Percentiles rank a stretch among this genome's conserved stretches.
These are phyloP conservation scores for Candida caryicola DNA, from an alignment of 805 yeast genomes.

Conservation along the genomic window DNA sequence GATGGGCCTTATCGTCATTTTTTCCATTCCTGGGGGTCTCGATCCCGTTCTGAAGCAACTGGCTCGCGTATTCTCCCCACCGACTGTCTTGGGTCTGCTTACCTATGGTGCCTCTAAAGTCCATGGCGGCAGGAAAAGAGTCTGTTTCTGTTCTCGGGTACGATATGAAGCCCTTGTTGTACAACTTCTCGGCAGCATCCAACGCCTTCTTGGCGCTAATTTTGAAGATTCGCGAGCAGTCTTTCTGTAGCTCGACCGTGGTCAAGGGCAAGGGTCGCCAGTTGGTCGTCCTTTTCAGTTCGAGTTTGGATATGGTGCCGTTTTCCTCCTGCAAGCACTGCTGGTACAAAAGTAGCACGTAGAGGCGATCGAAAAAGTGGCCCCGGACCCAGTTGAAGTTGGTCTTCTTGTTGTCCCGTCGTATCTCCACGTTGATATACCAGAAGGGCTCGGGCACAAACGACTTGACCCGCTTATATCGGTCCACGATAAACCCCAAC, in stretches of 20 bases:
- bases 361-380: slow-evolving; percentile 68
- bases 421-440: slow-evolving; percentile 57
- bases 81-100: slow-evolving; percentile 52
- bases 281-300: slow-evolving; percentile 64
- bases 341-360: slow-evolving; percentile 64
- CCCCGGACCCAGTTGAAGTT: slow-evolving; percentile 70
- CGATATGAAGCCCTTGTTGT: slow-evolving; percentile 81
- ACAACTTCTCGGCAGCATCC: slow-evolving; percentile 75
- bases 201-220: slow-evolving; percentile 79
- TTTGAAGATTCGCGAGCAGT: slow-evolving; percentile 71
- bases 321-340: slow-evolving; percentile 51
- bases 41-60: slow-evolving; percentile 38
- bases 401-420: slow-evolving; percentile 38
- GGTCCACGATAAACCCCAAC: slow-evolving; percentile 90
- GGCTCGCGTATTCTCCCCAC: slow-evolving; percentile 75
- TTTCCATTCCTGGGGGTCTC: slow-evolving; percentile 74
- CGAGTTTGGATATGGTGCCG: slow-evolving; percentile 52
- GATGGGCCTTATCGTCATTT: slow-evolving; percentile 94
- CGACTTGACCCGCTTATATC: slow-evolving; percentile 69
- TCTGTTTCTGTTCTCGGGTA: slow-evolving; percentile 99
- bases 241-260: slow-evolving; percentile 88
- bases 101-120: slow-evolving; percentile 57
- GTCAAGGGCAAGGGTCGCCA: slow-evolving; percentile 89
- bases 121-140: slow-evolving; percentile 73
- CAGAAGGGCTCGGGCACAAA: slow-evolving; percentile 82